A percentile compares a stretch with the other conserved stretches of the same genome.
phyloP scores from a whole-genome alignment of 345 rosid species.

The Gynandropsis gynandra region DNA sequence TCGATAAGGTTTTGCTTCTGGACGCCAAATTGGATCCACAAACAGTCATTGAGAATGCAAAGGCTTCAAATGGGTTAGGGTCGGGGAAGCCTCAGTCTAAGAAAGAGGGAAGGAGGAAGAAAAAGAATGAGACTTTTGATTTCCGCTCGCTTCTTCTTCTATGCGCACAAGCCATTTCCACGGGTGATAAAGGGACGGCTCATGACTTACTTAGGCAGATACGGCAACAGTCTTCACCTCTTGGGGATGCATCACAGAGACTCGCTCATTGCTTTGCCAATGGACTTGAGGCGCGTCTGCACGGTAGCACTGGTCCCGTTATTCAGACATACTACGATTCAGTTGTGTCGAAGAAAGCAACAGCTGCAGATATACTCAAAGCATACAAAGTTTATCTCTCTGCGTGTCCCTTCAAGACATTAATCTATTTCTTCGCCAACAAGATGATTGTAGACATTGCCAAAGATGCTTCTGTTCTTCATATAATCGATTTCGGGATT shows the following conservation, averaged over 20 bases:
- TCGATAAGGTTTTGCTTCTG: slow-evolving; percentile 56
- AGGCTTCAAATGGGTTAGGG: slow-evolving; percentile 7
- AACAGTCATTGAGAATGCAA: slow-evolving; percentile 12
- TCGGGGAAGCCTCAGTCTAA: slow-evolving; percentile 16
- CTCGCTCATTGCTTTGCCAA: slow-evolving; percentile 73
- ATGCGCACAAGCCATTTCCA: slow-evolving; percentile 79
- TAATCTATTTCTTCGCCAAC: slow-evolving; percentile 44
- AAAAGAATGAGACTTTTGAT: slow-evolving; percentile 56
- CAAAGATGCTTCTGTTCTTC: slow-evolving; percentile 46
- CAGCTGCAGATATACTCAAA: slow-evolving; percentile 59
- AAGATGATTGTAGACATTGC: slow-evolving; percentile 39
- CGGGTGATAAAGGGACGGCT: slow-evolving; percentile 55
- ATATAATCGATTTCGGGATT: slow-evolving; percentile 75
- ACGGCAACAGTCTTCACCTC: slow-evolving; percentile 51
- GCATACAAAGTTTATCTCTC: slow-evolving; percentile 49
- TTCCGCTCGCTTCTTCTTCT: slow-evolving; percentile 51
- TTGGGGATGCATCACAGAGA: slow-evolving; percentile 71
- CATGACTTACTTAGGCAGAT: slow-evolving; percentile 59
- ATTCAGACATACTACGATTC: slow-evolving; percentile 28
- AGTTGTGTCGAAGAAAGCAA: slow-evolving; percentile 24
- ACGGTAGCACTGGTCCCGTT: slow-evolving; percentile 29
- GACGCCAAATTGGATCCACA: slow-evolving; percentile 18
- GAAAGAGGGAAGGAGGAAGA: slow-evolving; percentile 29
- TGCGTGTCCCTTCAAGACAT: slow-evolving; percentile 50
- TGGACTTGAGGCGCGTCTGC: slow-evolving; percentile 76